Base-by-base conservation (phyloP, 441 rosid species). In the Populus tomentosa region DNA sequence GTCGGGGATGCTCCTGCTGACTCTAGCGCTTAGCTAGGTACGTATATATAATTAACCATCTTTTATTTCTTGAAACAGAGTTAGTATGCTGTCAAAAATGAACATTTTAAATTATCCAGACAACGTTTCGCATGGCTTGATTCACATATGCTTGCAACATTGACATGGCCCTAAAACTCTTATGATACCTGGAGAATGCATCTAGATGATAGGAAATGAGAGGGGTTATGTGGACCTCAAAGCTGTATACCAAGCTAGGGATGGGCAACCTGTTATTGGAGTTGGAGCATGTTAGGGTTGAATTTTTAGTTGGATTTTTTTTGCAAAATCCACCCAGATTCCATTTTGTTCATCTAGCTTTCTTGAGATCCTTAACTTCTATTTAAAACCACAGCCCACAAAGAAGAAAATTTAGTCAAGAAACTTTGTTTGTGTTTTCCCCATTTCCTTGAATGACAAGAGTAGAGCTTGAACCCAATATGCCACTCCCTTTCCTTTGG, bases 1-100 rank as follows among this genome's bases (percentile, higher is more conserved):
- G 32, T 90, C 67, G 92, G 84, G 23, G 89, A 85, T 74, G 83
- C 85, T 73, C 78, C 84, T 6, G 38, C 78, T 6, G 74, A 16
- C 28, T 63, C 82, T 10, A 1, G 42, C 30, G 10, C 85, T 64
- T 81, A 83, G 79, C 35, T 64, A 20, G 75, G 78, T 73, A 65
- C 65, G 10, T 66, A 8, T 21, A 40, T 11, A 11, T 40, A 23
- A n/a, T 56, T 26, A 21, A 32, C 65, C 21, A 4, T 23, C 26
- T 21, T 61, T 61, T 26, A 61, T 61, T 21, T 61, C 65, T 21
- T 21, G 50, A 21, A 61, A 21, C 11, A 40, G 6, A 61, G 4
- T 61, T 23, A 4, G 11, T 61, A 61, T 21, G 28, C 65, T 21
- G 28, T 61, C 14, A 61, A 61, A 23, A 8, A 10, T 21, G 26